phyloP scores from a whole-genome alignment of 148 eudicot genomes.

The Rhododendron williamsianum region DNA sequence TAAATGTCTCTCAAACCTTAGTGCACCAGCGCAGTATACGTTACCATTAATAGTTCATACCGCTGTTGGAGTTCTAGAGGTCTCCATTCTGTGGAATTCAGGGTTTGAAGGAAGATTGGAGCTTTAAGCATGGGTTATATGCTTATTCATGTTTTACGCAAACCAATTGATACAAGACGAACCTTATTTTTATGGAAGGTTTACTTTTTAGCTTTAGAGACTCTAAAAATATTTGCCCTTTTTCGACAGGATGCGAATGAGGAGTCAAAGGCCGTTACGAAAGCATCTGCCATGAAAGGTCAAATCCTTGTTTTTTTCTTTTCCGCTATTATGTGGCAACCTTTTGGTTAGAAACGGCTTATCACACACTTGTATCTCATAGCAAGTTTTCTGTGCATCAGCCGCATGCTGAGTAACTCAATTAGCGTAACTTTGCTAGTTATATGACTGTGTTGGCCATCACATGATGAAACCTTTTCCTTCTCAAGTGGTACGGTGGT shows the following conservation, averaged over 20 bases:
- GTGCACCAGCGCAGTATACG: not conserved
- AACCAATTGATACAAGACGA: not conserved
- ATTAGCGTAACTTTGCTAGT: not conserved
- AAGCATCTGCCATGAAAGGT: slow-evolving; percentile 61
- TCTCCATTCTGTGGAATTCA: not conserved
- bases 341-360: not conserved
- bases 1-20: not conserved
- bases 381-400: slow-evolving; percentile 2
- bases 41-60: not conserved
- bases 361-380: not conserved
- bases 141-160: not conserved
- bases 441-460: not conserved
- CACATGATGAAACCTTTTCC: not conserved
- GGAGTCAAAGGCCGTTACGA: slow-evolving; percentile 55
- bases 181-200: not conserved
- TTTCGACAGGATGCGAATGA: slow-evolving; percentile 45
- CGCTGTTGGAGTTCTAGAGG: not conserved
- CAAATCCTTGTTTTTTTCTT: not conserved
- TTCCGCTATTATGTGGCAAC: not conserved
- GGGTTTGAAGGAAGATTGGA: not conserved
- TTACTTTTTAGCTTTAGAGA: not conserved
- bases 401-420: not conserved
- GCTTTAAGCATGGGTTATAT: slow-evolving; percentile 4
- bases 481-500: not conserved
- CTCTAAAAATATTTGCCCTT: not conserved